Evolutionary conservation across 495 filamentous ascomycete genomes (phyloP), one percentile per base, ranked within the genome.

Genomic region (Xylaria bambusicola): DNA sequence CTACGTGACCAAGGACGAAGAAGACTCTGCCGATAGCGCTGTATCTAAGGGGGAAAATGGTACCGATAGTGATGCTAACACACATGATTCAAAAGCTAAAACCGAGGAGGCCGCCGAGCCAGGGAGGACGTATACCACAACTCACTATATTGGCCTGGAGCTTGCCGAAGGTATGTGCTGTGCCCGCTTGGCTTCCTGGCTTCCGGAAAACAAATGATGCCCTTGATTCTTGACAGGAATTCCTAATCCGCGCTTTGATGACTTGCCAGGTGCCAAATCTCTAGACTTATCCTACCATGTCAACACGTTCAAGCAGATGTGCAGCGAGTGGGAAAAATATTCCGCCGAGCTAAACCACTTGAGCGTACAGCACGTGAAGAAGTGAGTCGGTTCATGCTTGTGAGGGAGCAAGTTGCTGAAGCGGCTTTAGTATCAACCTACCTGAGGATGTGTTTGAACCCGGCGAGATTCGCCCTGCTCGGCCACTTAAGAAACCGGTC

Each of bases 361-460:
- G 29, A 81, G 83, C 7, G 82, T 96, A 45, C 84, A 85, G 29
- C 87, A 92, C 72, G 84, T 89, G 51, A 83, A 88, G 72, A 95
- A 87, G 90, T 91, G 75, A 74, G 86, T 60, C 18, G 71, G 46
- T 48, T n/a, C 7, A 17, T 44, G 7, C 27, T 21, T 7, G 7
- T 31, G 20, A 24, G 31, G 12, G 17, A 69, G 67, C 58, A 65
- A 67, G n/a, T 64, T 33, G 65, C 53, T 61, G 53, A n/a, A 62
- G 53, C 38, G 51, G 42, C 35, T 64, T 6, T 53, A 96, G 92
- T 70, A 90, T 86, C 66, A 88, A 91, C 67, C 79, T 98, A 18
- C 95, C 94, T 18, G 85, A 87, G 52, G 92, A 98, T 71, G 86
- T 98, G 1, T 98, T 98, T 71, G 81, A 86, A 58, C 74, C 85